Evolutionary conservation across 805 yeast genomes (phyloP).

Genomic region (Myxozyma vanderwaltii): DNA sequence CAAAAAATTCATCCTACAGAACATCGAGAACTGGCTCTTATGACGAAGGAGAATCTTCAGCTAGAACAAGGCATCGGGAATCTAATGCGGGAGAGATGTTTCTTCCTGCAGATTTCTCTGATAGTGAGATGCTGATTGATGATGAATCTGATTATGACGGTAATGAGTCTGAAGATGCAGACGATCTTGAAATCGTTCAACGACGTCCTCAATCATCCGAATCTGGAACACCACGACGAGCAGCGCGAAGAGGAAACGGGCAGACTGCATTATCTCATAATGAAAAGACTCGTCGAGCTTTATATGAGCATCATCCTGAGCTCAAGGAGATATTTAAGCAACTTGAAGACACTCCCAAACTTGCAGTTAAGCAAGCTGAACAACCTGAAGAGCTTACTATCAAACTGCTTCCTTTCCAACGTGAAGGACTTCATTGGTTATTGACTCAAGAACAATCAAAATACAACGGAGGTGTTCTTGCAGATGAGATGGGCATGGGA

Average conservation of each 20-base stretch:
- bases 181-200: not conserved
- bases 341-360: conserved; percentile 55
- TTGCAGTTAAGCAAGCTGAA: conserved; percentile 48
- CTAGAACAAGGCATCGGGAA: not conserved
- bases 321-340: conserved; percentile 70
- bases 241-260: conserved; percentile 4
- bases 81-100: not conserved
- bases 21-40: too few species aligned
- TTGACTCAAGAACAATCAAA: conserved; percentile 73
- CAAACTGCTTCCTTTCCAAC: conserved; percentile 81
- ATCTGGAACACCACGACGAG: not conserved
- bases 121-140: too few species aligned
- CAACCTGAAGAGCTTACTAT: conserved; percentile 82
- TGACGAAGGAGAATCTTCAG: too few species aligned
- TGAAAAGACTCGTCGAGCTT: conserved; percentile 42
- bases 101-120: conserved; percentile 5
- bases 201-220: not conserved
- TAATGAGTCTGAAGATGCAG: conserved; percentile 10
- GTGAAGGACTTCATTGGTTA: conserved; percentile 92
- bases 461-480: conserved; percentile 87
- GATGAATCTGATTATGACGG: conserved; percentile 2
- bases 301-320: conserved; percentile 79
- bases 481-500: conserved; percentile 99
- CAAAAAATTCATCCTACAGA: too few species aligned
- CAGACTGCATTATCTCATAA: conserved; percentile 19